phyloP scores from a whole-genome alignment of 192 early-diverging fungal species.

The Chytriomyces confervae region DNA sequence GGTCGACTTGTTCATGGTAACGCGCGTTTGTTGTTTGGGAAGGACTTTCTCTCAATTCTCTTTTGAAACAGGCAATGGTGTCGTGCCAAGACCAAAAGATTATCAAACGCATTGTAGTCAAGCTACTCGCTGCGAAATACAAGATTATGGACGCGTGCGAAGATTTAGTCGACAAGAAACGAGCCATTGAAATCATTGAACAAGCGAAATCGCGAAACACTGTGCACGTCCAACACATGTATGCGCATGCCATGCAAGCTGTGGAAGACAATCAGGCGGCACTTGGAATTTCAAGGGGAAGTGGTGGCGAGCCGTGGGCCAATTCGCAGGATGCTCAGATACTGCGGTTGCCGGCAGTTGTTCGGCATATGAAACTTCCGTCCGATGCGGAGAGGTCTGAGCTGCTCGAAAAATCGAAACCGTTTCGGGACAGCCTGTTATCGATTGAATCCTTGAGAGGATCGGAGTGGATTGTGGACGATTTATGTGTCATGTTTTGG shows the following conservation, averaged over 20 bases:
- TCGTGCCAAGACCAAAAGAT: background rate
- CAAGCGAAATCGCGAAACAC: background rate
- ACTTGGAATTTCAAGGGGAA: background rate
- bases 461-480: no score
- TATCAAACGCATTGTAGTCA: background rate
- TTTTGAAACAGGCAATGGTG: background rate
- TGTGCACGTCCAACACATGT: background rate
- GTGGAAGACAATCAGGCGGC: background rate
- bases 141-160: constrained; percentile 1
- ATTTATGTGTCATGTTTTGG: no score
- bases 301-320: background rate
- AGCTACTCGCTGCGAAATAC: background rate
- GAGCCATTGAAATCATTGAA: constrained; percentile 1
- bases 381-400: background rate
- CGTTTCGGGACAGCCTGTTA: no score
- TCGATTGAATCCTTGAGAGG: no score
- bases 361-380: background rate
- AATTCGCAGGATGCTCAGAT: background rate
- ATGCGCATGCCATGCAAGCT: background rate
- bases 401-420: background rate
- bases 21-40: no score
- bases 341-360: background rate
- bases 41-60: background rate
- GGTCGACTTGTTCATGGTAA: constrained; percentile 11
- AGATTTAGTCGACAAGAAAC: background rate